Evolutionary conservation across 148 eudicot genomes (phyloP).

Genomic region (Gaultheria prostrata): DNA sequence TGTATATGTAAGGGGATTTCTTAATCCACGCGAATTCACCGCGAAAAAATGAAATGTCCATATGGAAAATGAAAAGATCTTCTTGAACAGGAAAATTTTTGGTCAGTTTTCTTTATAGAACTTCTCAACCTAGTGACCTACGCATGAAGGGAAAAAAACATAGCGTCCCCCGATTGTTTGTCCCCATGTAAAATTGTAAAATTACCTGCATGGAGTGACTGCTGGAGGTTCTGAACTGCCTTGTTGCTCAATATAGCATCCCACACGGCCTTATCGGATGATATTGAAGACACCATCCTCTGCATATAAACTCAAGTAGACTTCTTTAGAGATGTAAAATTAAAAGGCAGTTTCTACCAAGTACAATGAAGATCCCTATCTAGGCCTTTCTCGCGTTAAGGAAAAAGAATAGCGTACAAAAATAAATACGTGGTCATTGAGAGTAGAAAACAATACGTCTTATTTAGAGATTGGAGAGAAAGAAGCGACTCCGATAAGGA

Average conservation of each 20-base stretch:
- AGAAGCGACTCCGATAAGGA: neutral
- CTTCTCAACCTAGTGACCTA: too few species aligned
- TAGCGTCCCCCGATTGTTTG: neutral
- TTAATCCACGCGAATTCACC: neutral
- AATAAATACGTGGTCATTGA: too few species aligned
- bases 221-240: constrained; percentile 42
- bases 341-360: neutral
- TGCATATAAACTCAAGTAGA: constrained; percentile 15
- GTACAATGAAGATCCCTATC: neutral
- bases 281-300: constrained; percentile 46
- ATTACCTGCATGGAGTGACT: constrained; percentile 40
- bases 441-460: neutral
- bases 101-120: too few species aligned
- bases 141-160: too few species aligned
- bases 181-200: neutral
- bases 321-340: neutral
- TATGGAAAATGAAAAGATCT: neutral
- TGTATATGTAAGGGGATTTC: neutral
- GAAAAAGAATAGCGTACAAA: too few species aligned
- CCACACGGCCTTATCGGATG: constrained; percentile 56
- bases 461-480: neutral
- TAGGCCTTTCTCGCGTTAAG: neutral
- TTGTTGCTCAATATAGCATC: constrained; percentile 45
- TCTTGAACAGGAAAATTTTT: too few species aligned
- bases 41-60: neutral